Evolutionary conservation across 768 basidiomycete genomes (phyloP).

Genomic region (Boletus insuetus): DNA sequence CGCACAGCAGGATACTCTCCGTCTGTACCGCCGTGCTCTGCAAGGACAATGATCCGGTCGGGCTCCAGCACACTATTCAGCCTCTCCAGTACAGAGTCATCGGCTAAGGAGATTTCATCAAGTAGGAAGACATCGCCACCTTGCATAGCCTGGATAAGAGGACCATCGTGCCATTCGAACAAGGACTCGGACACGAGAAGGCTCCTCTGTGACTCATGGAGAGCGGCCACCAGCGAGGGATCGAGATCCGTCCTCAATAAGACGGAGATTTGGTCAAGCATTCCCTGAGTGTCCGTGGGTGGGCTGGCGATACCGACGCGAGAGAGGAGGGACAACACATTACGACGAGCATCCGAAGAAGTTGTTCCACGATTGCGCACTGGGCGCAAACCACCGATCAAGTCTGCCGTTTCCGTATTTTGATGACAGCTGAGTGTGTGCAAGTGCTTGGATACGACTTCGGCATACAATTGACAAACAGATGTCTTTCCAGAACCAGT

Average conservation of each 20-base stretch:
- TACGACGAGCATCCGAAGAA: conserved; percentile 48
- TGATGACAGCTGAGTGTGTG: conserved; percentile 91
- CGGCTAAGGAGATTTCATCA: conserved; percentile 96
- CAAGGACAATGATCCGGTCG: conserved; percentile 81
- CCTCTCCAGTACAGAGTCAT: conserved; percentile 96
- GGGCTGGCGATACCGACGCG: conserved; percentile 36
- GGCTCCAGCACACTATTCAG: conserved; percentile 98
- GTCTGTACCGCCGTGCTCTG: conserved; percentile 84
- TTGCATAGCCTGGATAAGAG: conserved; percentile 91
- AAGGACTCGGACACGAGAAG: conserved; percentile 62
- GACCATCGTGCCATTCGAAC: conserved; percentile 97
- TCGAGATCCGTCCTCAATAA: conserved; percentile 31
- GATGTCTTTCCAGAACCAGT: conserved; percentile 98
- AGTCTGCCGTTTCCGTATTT: conserved; percentile 96
- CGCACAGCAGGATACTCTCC: conserved; percentile 62
- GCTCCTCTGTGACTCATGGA: conserved; percentile 44
- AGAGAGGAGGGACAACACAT: conserved; percentile 42
- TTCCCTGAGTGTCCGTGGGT: conserved; percentile 22
- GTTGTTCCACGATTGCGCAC: conserved; percentile 67
- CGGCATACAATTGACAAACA: conserved; percentile 86
- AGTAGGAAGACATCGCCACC: conserved; percentile 82
- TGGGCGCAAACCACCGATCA: conserved; percentile 91
- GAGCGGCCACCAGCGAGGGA: conserved; percentile 25
- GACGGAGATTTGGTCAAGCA: conserved; percentile 25
- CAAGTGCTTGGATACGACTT: conserved; percentile 56